Conservation (phyloP, 2,329 filamentous ascomycete genomes). For the Amauroascus niger region DNA sequence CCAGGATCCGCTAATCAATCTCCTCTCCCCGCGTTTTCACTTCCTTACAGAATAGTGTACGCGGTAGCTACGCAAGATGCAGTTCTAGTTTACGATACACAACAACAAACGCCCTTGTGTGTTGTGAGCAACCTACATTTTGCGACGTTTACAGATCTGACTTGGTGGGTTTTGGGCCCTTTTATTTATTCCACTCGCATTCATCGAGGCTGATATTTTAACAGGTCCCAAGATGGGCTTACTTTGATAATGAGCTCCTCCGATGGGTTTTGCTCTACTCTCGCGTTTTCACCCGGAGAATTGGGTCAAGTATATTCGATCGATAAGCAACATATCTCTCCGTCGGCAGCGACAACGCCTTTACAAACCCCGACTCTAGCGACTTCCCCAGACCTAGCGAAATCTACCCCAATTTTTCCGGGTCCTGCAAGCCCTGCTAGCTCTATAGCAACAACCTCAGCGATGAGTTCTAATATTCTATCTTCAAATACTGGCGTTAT, state of each 20-base stretch:
- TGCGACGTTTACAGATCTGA: slow-evolving; percentile 91
- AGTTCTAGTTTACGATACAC: slow-evolving; percentile 89
- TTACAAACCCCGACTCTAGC: slow-evolving; percentile 59
- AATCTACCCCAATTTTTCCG: slow-evolving; percentile 48
- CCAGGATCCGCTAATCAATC: slow-evolving; percentile 45
- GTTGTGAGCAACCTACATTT: slow-evolving; percentile 96
- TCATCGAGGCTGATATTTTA: slow-evolving; percentile 16
- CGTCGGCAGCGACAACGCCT: slow-evolving; percentile 57
- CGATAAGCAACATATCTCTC: slow-evolving; percentile 30
- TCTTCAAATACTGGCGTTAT: slow-evolving; percentile 29
- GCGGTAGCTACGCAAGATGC: slow-evolving; percentile 95
- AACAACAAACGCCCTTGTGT: slow-evolving; percentile 87
- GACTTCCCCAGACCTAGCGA: slow-evolving; percentile 48
- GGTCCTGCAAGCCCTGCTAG: slow-evolving; percentile 41
- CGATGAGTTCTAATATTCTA: slow-evolving; percentile 43
- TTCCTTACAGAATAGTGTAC: slow-evolving; percentile 91
- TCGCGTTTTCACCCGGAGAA: slow-evolving; percentile 76
- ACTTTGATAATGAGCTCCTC: slow-evolving; percentile 93
- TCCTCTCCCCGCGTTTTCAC: slow-evolving; percentile 60
- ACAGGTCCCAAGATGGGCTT: slow-evolving; percentile 63
- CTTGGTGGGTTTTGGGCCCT: slow-evolving; percentile 70
- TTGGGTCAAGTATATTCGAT: slow-evolving; percentile 69
- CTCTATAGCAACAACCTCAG: slow-evolving; percentile 61
- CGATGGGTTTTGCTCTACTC: slow-evolving; percentile 89
- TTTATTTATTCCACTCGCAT: neutral